Evolutionary conservation across 768 basidiomycete genomes (phyloP), one percentile per base, ranked within the genome.

Genomic region (Tylopilus cervinicoccineus): DNA sequence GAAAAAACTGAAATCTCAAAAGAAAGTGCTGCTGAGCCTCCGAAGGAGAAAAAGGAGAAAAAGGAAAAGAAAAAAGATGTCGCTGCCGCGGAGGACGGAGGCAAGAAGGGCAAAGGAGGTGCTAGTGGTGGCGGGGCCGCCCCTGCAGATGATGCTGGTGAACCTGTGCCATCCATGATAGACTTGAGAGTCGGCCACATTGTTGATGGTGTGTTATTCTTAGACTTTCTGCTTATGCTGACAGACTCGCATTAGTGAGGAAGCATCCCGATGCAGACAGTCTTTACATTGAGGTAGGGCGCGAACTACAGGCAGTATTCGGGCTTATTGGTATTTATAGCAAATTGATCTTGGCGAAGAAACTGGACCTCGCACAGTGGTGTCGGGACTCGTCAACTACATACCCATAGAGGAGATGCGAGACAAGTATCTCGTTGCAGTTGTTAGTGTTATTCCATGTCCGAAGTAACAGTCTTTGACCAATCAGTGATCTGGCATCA

Each of bases 251-350:
- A 47, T 55, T 61, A 95, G 95, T 98, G 59, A 84, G 83, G 70
- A 91, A 89, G 60, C 96, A 99, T 64, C 95, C 96, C 14, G 96
- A 99, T 62, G 96, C 96, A 3, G 96, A 98, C 61, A 84, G 91
- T 42, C 78, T 99, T n/a, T 99, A 98, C 63, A 81, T 98, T 52
- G 95, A 98, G 78, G 88, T 83, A 62, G 29, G 73, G 50, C 11
- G 34, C 44, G 32, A 23, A 24, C 40, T 28, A 29, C 26, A 14
- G 45, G 16, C 38, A 8, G 10, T 13, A 32, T 43, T 20, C 24
- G 6, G 16, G 16, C 14, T 32, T 11, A 14, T 27, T 17, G 8
- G 17, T n/a, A 16, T 33, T 31, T 44, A 52, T 19, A 93, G 89
- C 84, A 93, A 88, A 95, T 98, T 55, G 93, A 99, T 66, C 71